Evolutionary conservation across 352 stramenopile genomes (phyloP).

Genomic region (Globisporangium alternatum): DNA sequence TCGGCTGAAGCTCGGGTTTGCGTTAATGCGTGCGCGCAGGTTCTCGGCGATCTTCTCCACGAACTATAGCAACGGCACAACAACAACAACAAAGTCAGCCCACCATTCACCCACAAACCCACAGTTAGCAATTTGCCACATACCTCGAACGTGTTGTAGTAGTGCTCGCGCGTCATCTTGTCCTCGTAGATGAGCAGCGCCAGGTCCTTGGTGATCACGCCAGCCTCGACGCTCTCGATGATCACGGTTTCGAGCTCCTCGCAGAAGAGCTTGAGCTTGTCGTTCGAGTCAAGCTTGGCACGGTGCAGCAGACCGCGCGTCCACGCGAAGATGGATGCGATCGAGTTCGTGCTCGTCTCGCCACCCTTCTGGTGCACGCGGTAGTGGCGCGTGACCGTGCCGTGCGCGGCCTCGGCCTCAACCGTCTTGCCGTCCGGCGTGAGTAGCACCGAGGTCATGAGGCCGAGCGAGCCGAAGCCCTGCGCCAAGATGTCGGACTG

Average conservation of each 20-base stretch:
- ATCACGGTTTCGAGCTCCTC: conserved; percentile 72
- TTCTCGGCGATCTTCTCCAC: conserved; percentile 55
- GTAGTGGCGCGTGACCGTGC: conserved; percentile 88
- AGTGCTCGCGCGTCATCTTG: conserved; percentile 76
- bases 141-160: conserved; percentile 69
- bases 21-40: conserved; percentile 31
- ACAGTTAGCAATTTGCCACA: conserved; percentile 2
- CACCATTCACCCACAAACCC: not conserved
- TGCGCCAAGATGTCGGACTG: conserved; percentile 89
- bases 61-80: conserved; percentile 25
- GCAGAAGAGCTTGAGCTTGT: conserved; percentile 66
- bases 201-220: conserved; percentile 88
- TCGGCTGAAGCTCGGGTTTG: conserved; percentile 35
- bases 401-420: conserved; percentile 87
- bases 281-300: conserved; percentile 84
- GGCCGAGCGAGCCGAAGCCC: conserved; percentile 83
- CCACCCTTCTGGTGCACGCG: conserved; percentile 86
- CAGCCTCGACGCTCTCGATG: conserved; percentile 79
- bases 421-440: conserved; percentile 84
- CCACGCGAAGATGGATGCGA: conserved; percentile 89
- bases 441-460: conserved; percentile 88
- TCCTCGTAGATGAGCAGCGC: conserved; percentile 76
- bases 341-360: conserved; percentile 88
- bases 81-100: not conserved
- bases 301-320: conserved; percentile 80